A percentile compares a stretch with the other conserved stretches of the same genome.
These are phyloP conservation scores for Mycena latifolia DNA, from an alignment of 768 basidiomycete genomes.

Conservation along the genomic window DNA sequence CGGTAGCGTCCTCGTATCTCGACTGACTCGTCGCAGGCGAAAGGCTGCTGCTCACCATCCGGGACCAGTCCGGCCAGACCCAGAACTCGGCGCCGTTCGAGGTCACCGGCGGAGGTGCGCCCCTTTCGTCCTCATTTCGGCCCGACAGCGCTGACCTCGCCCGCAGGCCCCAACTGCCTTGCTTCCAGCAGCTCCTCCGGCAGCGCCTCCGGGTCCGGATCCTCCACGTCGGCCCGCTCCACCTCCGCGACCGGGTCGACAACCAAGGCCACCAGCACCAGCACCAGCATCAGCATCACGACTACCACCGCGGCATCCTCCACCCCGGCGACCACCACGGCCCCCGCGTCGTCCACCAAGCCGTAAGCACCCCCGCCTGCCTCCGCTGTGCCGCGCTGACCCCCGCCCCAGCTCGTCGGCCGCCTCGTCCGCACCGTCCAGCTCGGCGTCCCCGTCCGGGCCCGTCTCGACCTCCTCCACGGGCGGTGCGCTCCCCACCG, in stretches of 20 bases:
- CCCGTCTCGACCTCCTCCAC: not conserved
- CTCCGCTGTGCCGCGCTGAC: not conserved
- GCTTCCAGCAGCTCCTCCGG: not conserved
- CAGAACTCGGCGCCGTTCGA: slow-evolving; percentile 16
- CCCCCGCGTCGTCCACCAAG: slow-evolving; percentile 3
- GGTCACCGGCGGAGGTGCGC: slow-evolving; percentile 9
- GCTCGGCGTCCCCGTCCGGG: not conserved
- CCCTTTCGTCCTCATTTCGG: not conserved
- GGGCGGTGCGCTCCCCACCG: not conserved
- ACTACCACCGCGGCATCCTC: not conserved
- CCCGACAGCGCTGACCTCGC: not conserved
- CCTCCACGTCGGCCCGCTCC: not conserved
- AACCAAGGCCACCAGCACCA: not conserved
- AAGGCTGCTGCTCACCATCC: slow-evolving; percentile 17
- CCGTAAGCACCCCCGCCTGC: not conserved
- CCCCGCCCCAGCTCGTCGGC: not conserved
- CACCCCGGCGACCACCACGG: not conserved
- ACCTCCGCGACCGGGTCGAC: not conserved
- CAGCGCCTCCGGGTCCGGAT: not conserved
- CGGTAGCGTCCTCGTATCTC: not conserved
- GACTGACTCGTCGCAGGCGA: not conserved
- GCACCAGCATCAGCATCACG: not conserved
- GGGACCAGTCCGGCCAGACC: slow-evolving; percentile 16
- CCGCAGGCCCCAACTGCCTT: slow-evolving; percentile 10
- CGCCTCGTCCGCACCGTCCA: not conserved